phyloP scores from a whole-genome alignment of 345 rosid genomes.

The Brassica incana region DNA sequence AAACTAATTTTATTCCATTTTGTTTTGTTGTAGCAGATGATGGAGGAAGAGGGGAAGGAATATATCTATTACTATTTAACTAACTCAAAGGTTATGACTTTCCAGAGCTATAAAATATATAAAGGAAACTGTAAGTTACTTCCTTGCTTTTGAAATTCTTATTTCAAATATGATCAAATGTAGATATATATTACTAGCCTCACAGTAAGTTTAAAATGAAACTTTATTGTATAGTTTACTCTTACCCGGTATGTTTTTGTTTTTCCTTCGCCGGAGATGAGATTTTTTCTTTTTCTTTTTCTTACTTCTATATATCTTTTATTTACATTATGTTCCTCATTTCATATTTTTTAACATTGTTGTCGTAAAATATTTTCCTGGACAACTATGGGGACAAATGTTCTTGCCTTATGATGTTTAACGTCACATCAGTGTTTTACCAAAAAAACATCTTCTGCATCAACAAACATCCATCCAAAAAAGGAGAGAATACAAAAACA shows the following conservation, averaged over 20 bases:
- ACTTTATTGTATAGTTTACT: background rate
- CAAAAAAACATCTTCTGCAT: too few species aligned
- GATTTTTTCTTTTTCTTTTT: too few species aligned
- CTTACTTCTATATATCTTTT: background rate
- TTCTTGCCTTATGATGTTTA: background rate
- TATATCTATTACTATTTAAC: slow-evolving; percentile 15
- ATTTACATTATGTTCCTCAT: background rate
- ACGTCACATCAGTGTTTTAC: background rate
- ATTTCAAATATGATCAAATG: background rate
- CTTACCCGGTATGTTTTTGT: background rate
- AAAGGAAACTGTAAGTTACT: background rate
- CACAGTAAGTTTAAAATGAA: background rate
- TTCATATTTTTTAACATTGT: background rate
- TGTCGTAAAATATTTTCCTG: background rate
- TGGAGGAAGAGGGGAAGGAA: slow-evolving; percentile 8
- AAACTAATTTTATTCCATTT: background rate
- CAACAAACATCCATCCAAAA: too few species aligned
- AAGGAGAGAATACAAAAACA: too few species aligned
- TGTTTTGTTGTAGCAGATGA: slow-evolving; percentile 20
- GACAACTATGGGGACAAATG: background rate
- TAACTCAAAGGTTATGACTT: slow-evolving; percentile 9
- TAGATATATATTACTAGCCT: background rate
- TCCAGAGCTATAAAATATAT: background rate
- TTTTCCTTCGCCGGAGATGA: background rate
- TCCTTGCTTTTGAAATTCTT: background rate